Evolutionary conservation across 306 rosid genomes (phyloP).

Genomic region (Geum urbanum): DNA sequence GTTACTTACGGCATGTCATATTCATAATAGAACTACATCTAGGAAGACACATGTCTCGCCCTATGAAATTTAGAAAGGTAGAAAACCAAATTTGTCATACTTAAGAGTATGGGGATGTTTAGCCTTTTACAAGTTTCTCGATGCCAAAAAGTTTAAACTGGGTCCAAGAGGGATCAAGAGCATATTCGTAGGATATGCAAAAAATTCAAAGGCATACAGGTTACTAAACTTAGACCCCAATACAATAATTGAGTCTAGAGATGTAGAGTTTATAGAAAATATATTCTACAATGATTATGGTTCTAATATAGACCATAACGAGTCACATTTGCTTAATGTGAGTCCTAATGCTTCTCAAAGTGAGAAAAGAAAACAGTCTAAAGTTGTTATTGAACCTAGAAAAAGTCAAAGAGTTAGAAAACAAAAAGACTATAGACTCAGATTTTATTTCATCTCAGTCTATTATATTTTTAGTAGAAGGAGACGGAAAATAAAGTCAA

Average conservation of each 20-base stretch:
- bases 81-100: constrained; percentile 2
- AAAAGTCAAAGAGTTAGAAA: background rate
- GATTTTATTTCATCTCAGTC: background rate
- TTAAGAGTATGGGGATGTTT: background rate
- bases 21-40: constrained; percentile 3
- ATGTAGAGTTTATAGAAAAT: background rate
- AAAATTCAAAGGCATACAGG: background rate
- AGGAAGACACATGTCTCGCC: background rate
- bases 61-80: constrained; percentile 8
- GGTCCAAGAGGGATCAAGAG: background rate
- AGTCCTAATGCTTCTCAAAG: background rate
- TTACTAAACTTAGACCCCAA: background rate
- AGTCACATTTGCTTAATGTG: background rate
- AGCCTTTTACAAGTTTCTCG: background rate
- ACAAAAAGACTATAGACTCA: background rate
- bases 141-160: background rate
- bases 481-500: too few relatives aligned
- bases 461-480: background rate
- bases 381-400: background rate
- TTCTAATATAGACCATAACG: too few relatives aligned
- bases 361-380: background rate
- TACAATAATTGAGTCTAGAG: background rate
- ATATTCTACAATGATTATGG: background rate
- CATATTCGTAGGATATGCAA: background rate
- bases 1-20: background rate